Conservation (phyloP, 768 basidiomycete genomes). For the Hericium alpestre region DNA sequence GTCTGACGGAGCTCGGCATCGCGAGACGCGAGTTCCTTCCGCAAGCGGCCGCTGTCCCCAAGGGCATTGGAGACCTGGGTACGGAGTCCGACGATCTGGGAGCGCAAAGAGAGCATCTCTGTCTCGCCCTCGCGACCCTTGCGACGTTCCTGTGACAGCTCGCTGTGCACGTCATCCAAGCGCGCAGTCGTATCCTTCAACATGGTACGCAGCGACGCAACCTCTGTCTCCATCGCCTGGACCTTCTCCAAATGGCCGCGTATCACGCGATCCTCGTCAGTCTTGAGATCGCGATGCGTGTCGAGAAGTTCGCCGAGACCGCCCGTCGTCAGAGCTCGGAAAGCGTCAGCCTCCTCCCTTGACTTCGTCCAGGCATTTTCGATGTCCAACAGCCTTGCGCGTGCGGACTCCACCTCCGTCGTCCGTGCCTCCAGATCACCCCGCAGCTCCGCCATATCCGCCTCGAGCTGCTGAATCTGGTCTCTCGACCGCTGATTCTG, state of each 20-base stretch:
- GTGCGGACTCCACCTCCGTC: conserved; percentile 62
- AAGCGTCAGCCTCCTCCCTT: conserved; percentile 85
- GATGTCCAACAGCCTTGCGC: conserved; percentile 58
- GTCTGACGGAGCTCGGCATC: conserved; percentile 58
- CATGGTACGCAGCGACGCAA: conserved; percentile 65
- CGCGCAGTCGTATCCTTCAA: conserved; percentile 67
- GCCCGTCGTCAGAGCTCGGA: conserved; percentile 77
- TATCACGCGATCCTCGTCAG: conserved; percentile 68
- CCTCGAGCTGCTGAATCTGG: conserved; percentile 60
- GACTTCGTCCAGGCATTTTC: conserved; percentile 91
- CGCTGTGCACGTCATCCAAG: conserved; percentile 55
- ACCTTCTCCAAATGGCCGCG: conserved; percentile 78
- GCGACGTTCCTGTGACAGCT: conserved; percentile 58
- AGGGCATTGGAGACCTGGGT: conserved; percentile 58
- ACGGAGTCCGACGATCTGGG: conserved; percentile 67
- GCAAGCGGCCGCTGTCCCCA: conserved; percentile 57
- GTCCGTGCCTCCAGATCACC: conserved; percentile 71
- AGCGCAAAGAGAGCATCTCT: conserved; percentile 53
- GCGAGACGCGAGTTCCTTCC: conserved; percentile 56
- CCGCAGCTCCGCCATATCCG: conserved; percentile 67
- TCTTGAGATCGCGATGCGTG: conserved; percentile 73
- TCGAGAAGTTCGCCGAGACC: conserved; percentile 81
- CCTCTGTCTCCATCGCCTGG: conserved; percentile 69
- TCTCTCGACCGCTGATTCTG: conserved; percentile 63
- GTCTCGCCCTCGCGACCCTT: conserved; percentile 53